Conservation (phyloP, 2,329 filamentous ascomycete genomes). For the Nannizziopsis arthrosporioides region DNA sequence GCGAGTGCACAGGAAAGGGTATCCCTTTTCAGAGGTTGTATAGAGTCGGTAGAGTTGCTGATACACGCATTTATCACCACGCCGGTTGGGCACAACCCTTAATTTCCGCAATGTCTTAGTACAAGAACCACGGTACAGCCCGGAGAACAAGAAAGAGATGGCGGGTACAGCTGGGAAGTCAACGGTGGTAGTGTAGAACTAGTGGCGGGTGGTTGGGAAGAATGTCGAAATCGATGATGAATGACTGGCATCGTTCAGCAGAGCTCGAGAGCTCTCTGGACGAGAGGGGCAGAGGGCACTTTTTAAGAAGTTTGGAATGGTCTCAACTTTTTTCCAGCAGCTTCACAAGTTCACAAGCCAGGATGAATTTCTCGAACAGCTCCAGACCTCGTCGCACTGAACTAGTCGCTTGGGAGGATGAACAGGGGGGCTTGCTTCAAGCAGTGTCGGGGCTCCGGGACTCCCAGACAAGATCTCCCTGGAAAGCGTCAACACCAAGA, state of each 20-base stretch:
- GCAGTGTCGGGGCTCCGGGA: conserved; percentile 7
- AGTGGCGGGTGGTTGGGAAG: too few species aligned
- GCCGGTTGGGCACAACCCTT: conserved; percentile 6
- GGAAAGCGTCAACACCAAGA: background rate
- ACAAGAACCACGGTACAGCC: background rate
- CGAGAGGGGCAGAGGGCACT: background rate
- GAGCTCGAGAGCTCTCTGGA: too few species aligned
- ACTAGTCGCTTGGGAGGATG: background rate
- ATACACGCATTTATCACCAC: conserved; percentile 2
- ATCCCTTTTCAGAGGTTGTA: background rate
- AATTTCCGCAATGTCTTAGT: conserved; percentile 10
- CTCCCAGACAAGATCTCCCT: background rate
- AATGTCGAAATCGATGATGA: too few species aligned
- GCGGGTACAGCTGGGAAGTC: background rate
- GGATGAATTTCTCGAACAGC: background rate
- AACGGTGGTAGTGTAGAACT: background rate
- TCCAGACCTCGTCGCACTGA: conserved; percentile 5
- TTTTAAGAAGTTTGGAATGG: background rate
- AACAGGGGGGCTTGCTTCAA: conserved; percentile 3
- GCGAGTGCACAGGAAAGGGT: background rate
- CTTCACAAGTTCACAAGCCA: too few species aligned
- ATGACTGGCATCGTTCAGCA: too few species aligned
- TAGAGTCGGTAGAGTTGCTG: background rate
- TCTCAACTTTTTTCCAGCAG: background rate
- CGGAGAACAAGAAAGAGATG: background rate